Base-by-base conservation (phyloP, 2,329 filamentous ascomycete species). In the Leptographium galeiforme region DNA sequence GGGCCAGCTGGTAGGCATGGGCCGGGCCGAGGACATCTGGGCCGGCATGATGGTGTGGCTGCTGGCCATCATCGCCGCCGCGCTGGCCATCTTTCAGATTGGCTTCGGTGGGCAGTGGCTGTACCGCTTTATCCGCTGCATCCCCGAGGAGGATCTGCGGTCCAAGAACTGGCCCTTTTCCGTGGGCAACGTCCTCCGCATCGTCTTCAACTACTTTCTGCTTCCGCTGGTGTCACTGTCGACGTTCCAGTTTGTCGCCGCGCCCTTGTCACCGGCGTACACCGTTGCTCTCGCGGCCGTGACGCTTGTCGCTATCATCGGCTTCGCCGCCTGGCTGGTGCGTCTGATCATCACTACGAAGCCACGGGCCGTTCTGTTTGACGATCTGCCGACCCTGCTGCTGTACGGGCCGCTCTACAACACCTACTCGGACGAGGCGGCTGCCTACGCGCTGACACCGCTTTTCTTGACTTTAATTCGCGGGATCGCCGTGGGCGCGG, bases 391-490 rank as follows among this genome's bases (percentile, higher is more conserved):
- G 8, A 96, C 89, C 0, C 82, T 97, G 10, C 75, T 98, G 2
- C 77, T 89, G 1, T 97, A 95, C 61, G 93, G 93, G 0, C 89
- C 93, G 6, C 73, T 98, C 8, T 98, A 98, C 69, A 98, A 98
- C 69, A 98, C 93, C 0, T 97, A 95, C 66, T 93, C 87, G 30
- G 93, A 98, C 66, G 87, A 91, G 65, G 89, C 89, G 0, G 88
- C 91, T 8, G 83, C 88, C 0, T 98, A 95, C 67, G 89, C 91
- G 8, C 76, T 95, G 44, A 82, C 96, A 19, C 90, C 91, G 1
- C 81, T 95, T 16, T 72, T 94, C 38, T 74, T 97, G 55, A 95
- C 86, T 6, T 82, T 95, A 63, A 72, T 95, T 55, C 84, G 91
- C 38, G 91, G 89, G 54, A 82, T 97, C 58, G 88, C 89, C 19